Evolutionary conservation across 371 early-diverging fungal genomes (phyloP).

Genomic region (Vairimorpha necatrix): DNA sequence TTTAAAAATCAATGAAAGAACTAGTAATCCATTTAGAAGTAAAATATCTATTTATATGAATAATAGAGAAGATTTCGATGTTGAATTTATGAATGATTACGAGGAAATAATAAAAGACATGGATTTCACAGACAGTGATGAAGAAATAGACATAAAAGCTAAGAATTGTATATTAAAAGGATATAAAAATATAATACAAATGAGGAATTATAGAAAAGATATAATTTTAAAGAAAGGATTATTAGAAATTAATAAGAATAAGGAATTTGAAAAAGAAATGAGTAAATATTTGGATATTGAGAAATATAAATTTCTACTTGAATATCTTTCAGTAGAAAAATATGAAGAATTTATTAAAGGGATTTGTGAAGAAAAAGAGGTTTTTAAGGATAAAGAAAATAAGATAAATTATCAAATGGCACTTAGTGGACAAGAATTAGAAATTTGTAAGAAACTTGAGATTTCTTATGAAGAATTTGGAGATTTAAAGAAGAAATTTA

Average conservation of each 20-base stretch:
- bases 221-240: conserved; percentile 78
- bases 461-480: not conserved
- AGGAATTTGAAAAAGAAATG: conserved; percentile 70
- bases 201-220: conserved; percentile 74
- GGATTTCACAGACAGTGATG: conserved; percentile 72
- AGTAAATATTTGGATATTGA: not conserved
- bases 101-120: conserved; percentile 84
- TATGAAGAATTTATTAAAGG: conserved; percentile 1
- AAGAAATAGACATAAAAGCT: conserved; percentile 69
- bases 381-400: not conserved
- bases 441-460: not conserved
- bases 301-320: conserved; percentile 11
- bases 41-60: conserved; percentile 80
- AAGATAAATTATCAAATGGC: not conserved
- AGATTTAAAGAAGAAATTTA: not conserved
- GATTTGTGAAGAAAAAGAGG: not conserved
- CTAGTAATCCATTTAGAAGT: conserved; percentile 36
- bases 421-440: not conserved
- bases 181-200: conserved; percentile 77
- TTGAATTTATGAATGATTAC: conserved; percentile 86
- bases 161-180: conserved; percentile 81
- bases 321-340: not conserved
- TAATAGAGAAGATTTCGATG: conserved; percentile 87
- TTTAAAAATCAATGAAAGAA: not conserved
- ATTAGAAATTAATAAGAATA: conserved; percentile 73